Evolutionary conservation across 371 early-diverging fungal species (phyloP), one percentile per base, ranked within the genome.

Genomic region (Apophysomyces sp.): DNA sequence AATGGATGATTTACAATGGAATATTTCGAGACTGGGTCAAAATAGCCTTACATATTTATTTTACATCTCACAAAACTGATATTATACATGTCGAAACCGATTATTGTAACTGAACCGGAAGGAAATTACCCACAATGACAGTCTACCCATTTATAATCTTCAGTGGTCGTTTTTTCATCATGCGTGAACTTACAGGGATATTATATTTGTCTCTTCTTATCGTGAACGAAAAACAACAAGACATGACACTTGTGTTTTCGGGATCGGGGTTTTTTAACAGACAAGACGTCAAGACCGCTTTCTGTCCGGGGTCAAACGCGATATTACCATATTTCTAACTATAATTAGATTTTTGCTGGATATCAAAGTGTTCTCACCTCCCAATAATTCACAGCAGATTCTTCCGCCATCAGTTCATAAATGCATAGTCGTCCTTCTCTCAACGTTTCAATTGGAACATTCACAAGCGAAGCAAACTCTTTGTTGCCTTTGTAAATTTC

Each of bases 401-500:
- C 92, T 71, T 97, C 97, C 6, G 89, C 86, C 92, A 97, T 92
- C 44, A 97, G 67, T 78, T 97, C 96, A 67, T 96, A 97, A 66
- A 97, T 94, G 71, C 92, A 90, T 15, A 91, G 66, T 29, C 83
- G 81, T 11, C 92, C 92, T 40, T 93, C 93, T 49, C 85, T 78
- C 11, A 94, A 74, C 68, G 82, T 76, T 30, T 92, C 89, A 37
- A 90, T 76, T 3, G 93, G 89, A 15, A 93, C 85, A 53, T 90
- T 90, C 9, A 96, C 91, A 36, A 97, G 81, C 0, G 87, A 75
- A 1, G 95, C 95, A 84, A 97, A 97, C 74, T 94, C 94, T 60
- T 91, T 88, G 79, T 97, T 97, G 26, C 93, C 91, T 64, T 94
- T 95, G 82, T 90, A 95, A 29, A 97, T 95, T 74, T 97, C 96